Conservation (phyloP, 129 eudicot genomes). For the Erigeron canadensis region DNA sequence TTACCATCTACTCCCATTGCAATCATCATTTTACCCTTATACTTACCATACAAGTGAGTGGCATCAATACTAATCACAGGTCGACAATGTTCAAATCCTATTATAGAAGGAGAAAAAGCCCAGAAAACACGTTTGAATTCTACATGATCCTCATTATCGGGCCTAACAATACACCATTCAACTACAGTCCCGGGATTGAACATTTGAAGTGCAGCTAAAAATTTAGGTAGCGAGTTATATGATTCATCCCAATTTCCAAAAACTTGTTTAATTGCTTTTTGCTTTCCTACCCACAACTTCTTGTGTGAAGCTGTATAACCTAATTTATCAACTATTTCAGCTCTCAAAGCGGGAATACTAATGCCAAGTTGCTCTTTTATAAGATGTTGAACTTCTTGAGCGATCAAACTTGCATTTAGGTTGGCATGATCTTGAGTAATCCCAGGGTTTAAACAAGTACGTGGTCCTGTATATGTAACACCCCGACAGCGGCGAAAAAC, state of each 20-base stretch:
- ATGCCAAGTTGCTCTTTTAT: slow-evolving; percentile 1
- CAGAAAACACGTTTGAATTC: slow-evolving; percentile 4
- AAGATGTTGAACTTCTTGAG: neutral
- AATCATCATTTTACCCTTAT: slow-evolving; percentile 5
- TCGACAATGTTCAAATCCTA: neutral
- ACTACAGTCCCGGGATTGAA: neutral
- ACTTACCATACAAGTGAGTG: slow-evolving; percentile 8
- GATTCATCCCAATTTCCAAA: too few relatives aligned
- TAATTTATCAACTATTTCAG: neutral
- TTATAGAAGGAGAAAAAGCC: too few relatives aligned
- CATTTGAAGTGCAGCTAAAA: neutral
- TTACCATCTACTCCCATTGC: slow-evolving; percentile 10
- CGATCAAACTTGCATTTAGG: neutral
- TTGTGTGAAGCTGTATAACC: too few relatives aligned
- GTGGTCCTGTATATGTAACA: too few relatives aligned
- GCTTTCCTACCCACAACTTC: too few relatives aligned
- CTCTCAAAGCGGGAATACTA: slow-evolving; percentile 5
- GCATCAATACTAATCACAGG: neutral
- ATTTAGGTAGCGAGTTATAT: neutral
- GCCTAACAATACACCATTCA: neutral
- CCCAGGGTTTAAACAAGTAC: neutral
- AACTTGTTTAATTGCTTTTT: too few relatives aligned
- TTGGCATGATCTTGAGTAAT: neutral
- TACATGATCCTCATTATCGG: neutral
- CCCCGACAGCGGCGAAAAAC: too few relatives aligned